Evolutionary conservation across 2,329 filamentous ascomycete species (phyloP), one percentile per base, ranked within the genome.

Genomic region (Fusarium coicis): DNA sequence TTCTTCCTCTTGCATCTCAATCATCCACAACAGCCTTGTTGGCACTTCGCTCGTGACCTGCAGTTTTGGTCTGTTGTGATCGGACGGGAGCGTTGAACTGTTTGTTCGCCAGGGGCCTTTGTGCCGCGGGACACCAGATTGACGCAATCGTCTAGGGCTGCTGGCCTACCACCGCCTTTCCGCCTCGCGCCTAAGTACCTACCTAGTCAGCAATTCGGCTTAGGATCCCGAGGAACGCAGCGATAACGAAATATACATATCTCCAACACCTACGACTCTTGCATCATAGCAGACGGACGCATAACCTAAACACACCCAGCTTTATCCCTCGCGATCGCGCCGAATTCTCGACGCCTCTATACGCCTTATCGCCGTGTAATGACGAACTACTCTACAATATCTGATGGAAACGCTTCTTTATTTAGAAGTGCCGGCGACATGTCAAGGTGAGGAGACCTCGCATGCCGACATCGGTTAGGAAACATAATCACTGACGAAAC

Each of bases 321-420:
- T 30, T 21, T 46, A 26, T 19, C 19, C 46, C 46, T 63, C 39
- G 56, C 71, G 55, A 73, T 55, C 58, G 55, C 55, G 67, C 50
- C 55, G 58, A 72, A 64, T 34, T 28, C 49, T 30, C 55, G 50
- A 57, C 44, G 32, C 46, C 40, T 47, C 43, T 28, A 40, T 55
- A 55, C 40, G 55, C 44, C 54, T 49, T 40, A 57, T 54, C 44
- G 42, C 62, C 50, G 70, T 74, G 82, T 81, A 83, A 90, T 90
- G 88, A 85, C 86, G 79, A 86, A 85, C 74, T 89, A 90, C 79
- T 85, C 84, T 60, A 86, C 85, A 62, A 86, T 89, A 68, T 79
- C 85, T 80, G 81, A 87, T 85, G 85, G 82, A 79, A 84, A 79
- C 78, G 78, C 81, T 81, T 79, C 81, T 80, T 81, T 83, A 72